Percentiles rank a stretch among this genome's conserved stretches.
These are phyloP conservation scores for Neofusicoccum laricinum DNA, from an alignment of 2,329 filamentous ascomycete genomes.

Conservation along the genomic window DNA sequence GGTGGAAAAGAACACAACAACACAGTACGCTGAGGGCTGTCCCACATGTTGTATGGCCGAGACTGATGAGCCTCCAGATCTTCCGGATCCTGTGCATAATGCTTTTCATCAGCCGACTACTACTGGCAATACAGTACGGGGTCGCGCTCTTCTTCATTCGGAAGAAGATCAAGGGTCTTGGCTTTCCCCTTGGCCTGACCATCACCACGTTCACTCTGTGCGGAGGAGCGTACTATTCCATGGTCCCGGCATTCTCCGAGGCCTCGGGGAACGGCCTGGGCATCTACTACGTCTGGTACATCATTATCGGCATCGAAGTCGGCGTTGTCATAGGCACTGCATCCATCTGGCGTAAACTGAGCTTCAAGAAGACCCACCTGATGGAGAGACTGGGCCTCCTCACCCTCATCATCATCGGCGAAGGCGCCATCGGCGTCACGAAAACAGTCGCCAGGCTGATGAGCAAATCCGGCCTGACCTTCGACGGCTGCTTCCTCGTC, in stretches of 20 bases:
- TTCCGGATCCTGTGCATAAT: slow-evolving; percentile 18
- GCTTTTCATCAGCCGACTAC: slow-evolving; percentile 20
- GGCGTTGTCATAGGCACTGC: slow-evolving; percentile 50
- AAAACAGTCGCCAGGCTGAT: slow-evolving; percentile 42
- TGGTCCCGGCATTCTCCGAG: slow-evolving; percentile 15
- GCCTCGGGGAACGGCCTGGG: slow-evolving; percentile 15
- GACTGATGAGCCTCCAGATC: neutral
- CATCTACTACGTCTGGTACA: slow-evolving; percentile 49
- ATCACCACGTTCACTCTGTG: slow-evolving; percentile 14
- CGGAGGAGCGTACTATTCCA: slow-evolving; percentile 17
- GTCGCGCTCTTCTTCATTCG: slow-evolving; percentile 15
- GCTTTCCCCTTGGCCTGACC: slow-evolving; percentile 16
- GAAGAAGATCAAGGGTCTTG: slow-evolving; percentile 1
- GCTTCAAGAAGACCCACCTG: slow-evolving; percentile 57
- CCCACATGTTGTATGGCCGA: neutral
- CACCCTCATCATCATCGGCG: slow-evolving; percentile 61
- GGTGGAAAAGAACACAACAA: slow-evolving; percentile 14
- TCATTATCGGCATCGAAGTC: slow-evolving; percentile 51
- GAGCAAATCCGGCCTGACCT: slow-evolving; percentile 28
- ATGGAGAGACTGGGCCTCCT: slow-evolving; percentile 58
- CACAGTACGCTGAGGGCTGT: slow-evolving; percentile 4
- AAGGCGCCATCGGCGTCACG: slow-evolving; percentile 57
- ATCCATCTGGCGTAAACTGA: slow-evolving; percentile 51
- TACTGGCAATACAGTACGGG: slow-evolving; percentile 19
- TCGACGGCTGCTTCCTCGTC: slow-evolving; percentile 34